Evolutionary conservation across 805 yeast genomes (phyloP).

Genomic region (Hanseniaspora occidentalis): DNA sequence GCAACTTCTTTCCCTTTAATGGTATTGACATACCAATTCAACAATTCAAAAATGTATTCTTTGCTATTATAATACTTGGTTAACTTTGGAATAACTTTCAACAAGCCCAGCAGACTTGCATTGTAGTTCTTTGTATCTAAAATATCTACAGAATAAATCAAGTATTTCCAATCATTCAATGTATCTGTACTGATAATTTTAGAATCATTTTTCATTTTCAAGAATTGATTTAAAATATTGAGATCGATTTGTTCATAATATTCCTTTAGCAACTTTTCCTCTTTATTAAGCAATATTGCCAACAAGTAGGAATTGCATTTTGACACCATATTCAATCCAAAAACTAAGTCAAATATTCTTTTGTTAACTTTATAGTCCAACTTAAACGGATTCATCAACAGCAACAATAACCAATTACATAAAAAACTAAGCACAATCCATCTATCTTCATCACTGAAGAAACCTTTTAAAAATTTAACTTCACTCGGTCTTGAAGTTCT

Average conservation of each 20-base stretch:
- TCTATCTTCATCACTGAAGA: not conserved
- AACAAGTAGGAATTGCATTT: not conserved
- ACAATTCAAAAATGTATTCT: not conserved
- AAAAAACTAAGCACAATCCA: not conserved
- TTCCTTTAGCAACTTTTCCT: not conserved
- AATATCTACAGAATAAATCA: not conserved
- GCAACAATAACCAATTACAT: not conserved
- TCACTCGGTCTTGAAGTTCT: too few species aligned
- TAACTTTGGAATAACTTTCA: not conserved
- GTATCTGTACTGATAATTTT: not conserved
- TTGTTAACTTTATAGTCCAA: not conserved
- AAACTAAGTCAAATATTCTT: not conserved
- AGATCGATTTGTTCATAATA: not conserved
- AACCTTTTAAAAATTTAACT: too few species aligned
- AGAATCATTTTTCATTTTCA: not conserved
- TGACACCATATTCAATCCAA: not conserved
- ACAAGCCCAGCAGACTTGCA: not conserved
- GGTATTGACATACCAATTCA: too few species aligned
- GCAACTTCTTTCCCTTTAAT: too few species aligned
- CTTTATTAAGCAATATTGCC: not conserved
- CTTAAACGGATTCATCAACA: not conserved
- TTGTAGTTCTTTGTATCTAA: not conserved
- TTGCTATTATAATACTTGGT: not conserved
- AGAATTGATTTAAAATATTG: not conserved
- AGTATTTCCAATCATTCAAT: not conserved